Conservation (phyloP, 768 basidiomycete genomes). For the Leccinum aurantiacum region DNA sequence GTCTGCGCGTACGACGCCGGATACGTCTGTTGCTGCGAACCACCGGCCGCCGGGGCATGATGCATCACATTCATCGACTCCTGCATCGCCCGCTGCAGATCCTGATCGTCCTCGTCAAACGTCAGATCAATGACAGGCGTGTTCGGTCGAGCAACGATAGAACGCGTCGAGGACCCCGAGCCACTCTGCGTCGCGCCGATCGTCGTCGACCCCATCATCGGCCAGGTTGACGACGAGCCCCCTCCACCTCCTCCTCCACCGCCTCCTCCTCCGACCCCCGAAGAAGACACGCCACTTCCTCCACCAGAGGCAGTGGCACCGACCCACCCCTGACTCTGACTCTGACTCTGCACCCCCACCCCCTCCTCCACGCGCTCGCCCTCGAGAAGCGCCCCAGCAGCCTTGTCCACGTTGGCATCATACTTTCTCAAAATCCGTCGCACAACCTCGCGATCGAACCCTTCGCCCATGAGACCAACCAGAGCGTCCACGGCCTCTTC, state of each 20-base stretch:
- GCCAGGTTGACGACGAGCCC: conserved; percentile 2
- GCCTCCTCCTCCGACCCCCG: background rate
- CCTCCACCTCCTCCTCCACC: background rate
- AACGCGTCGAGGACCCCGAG: background rate
- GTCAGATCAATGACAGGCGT: conserved; percentile 59
- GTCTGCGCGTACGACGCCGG: conserved; percentile 12
- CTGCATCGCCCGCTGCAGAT: conserved; percentile 51
- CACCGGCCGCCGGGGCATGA: conserved; percentile 12
- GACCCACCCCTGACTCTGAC: conserved; percentile 16
- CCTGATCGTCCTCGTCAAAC: conserved; percentile 51
- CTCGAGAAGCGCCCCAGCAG: conserved; percentile 52
- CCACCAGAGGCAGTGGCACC: background rate
- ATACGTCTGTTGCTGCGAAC: conserved; percentile 26
- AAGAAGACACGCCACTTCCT: background rate
- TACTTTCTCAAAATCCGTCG: conserved; percentile 60
- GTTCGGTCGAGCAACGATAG: conserved; percentile 21
- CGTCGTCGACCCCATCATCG: background rate
- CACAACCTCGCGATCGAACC: conserved; percentile 44
- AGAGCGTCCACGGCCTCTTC: conserved; percentile 35
- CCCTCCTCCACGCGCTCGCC: conserved; percentile 46
- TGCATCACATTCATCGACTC: conserved; percentile 48
- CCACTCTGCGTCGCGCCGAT: background rate
- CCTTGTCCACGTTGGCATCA: conserved; percentile 57
- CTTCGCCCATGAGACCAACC: conserved; percentile 40
- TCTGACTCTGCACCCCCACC: conserved; percentile 4